phyloP scores from a whole-genome alignment of 257 asterid species.

The Scutellaria barbata region DNA sequence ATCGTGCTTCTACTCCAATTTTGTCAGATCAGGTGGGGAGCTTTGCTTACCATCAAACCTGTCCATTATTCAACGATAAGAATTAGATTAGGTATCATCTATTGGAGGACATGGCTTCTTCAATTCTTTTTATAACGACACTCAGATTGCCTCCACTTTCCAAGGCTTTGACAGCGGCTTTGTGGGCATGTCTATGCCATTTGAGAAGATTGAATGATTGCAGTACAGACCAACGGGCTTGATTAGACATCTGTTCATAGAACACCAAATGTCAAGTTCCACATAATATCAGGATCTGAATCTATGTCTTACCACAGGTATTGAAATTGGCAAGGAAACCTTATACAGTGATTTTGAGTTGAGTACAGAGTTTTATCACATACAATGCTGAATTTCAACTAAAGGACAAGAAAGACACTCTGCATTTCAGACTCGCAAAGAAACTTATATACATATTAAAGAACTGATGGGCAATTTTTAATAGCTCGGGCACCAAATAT shows the following conservation, averaged over 20 bases:
- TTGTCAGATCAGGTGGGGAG: neutral
- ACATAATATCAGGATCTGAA: too few species aligned
- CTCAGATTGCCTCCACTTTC: constrained; percentile 75
- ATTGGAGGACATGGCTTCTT: constrained; percentile 64
- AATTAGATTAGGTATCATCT: constrained; percentile 32
- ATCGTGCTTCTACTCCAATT: neutral
- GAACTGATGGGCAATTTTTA: neutral
- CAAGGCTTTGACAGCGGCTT: constrained; percentile 79
- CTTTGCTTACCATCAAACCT: constrained; percentile 4
- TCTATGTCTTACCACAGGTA: constrained; percentile 20
- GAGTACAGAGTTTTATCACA: constrained; percentile 2
- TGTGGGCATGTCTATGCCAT: constrained; percentile 84
- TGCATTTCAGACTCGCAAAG: neutral
- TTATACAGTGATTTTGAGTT: neutral
- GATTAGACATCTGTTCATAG: constrained; percentile 79
- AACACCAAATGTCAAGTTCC: neutral
- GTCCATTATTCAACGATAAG: constrained; percentile 4
- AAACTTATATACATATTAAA: neutral
- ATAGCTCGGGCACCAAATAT: neutral
- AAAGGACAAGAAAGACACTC: neutral
- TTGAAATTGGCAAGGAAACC: constrained; percentile 27
- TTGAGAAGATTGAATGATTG: constrained; percentile 88
- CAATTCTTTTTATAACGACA: constrained; percentile 68
- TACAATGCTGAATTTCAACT: neutral
- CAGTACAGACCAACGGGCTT: constrained; percentile 96